phyloP scores from a whole-genome alignment of 2,329 filamentous ascomycete species.

The Diplocarpon mali region DNA sequence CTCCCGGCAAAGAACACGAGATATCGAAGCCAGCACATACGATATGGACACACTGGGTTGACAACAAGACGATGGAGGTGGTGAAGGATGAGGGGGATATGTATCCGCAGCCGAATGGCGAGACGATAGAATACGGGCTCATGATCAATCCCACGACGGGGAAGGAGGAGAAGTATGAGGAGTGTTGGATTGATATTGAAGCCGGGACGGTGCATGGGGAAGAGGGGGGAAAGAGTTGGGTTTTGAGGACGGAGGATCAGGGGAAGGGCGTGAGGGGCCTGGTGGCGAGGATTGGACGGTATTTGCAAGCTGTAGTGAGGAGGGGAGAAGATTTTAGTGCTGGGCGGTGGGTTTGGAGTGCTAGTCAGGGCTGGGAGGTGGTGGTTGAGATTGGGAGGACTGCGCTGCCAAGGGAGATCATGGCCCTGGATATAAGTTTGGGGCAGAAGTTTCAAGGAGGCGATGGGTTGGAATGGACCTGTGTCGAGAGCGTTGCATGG shows the following conservation, averaged over 20 bases:
- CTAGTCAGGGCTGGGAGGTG: constrained; percentile 6
- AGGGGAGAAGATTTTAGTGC: constrained; percentile 10
- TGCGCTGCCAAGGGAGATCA: neutral
- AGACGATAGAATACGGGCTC: constrained; percentile 24
- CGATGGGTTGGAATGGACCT: constrained; percentile 1
- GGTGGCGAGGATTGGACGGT: constrained; percentile 15
- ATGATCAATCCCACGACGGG: constrained; percentile 24
- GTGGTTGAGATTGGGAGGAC: constrained; percentile 1
- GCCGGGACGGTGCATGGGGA: constrained; percentile 6
- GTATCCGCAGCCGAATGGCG: constrained; percentile 16
- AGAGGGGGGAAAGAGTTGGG: constrained; percentile 13
- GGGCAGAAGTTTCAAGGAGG: neutral
- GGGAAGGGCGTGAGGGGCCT: constrained; percentile 10
- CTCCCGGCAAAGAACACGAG: neutral
- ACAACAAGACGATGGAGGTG: constrained; percentile 18
- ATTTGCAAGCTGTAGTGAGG: constrained; percentile 17
- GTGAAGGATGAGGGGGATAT: constrained; percentile 26
- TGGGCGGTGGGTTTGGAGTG: constrained; percentile 13
- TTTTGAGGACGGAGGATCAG: constrained; percentile 9
- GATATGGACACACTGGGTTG: constrained; percentile 23
- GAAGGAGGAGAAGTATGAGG: constrained; percentile 24
- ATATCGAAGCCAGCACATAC: constrained; percentile 17
- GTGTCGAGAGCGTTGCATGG: constrained; percentile 3
- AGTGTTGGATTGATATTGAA: constrained; percentile 27
- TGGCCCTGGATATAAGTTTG: neutral